Conservation (phyloP, 129 eudicot species). For the Flaveria linearis region DNA sequence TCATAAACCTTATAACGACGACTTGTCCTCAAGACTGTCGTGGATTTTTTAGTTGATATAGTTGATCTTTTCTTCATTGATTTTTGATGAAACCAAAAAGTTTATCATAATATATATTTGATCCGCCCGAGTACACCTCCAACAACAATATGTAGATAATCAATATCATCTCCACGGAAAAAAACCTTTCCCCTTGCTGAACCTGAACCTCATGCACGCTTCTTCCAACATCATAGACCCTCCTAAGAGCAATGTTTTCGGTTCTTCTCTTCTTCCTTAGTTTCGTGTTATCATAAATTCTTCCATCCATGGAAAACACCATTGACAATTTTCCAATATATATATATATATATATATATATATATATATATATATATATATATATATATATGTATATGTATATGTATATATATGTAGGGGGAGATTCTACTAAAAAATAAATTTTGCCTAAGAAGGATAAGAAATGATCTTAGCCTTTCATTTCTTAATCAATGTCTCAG, state of each 20-base stretch:
- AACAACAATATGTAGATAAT: conserved; percentile 11
- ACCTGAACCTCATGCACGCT: neutral
- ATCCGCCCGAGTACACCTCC: conserved; percentile 52
- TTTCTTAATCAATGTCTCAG: too few relatives aligned
- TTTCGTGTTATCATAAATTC: neutral
- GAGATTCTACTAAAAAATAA: too few relatives aligned
- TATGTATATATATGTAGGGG: too few relatives aligned
- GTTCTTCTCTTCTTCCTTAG: neutral
- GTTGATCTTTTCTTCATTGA: too few relatives aligned
- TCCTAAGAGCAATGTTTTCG: neutral
- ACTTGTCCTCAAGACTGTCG: too few relatives aligned
- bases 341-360: too few relatives aligned
- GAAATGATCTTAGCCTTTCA: too few relatives aligned
- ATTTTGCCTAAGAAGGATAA: too few relatives aligned
- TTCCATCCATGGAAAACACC: neutral
- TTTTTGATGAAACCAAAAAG: conserved; percentile 4
- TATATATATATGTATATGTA: too few relatives aligned
- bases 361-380: too few relatives aligned
- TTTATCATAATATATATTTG: conserved; percentile 23
- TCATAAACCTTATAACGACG: neutral
- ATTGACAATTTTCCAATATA: neutral
- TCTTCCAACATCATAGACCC: conserved; percentile 6
- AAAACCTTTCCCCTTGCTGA: neutral
- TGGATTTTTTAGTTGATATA: too few relatives aligned
- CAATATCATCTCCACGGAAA: neutral